Conservation (phyloP, 441 rosid species). For the Croton setiger region DNA sequence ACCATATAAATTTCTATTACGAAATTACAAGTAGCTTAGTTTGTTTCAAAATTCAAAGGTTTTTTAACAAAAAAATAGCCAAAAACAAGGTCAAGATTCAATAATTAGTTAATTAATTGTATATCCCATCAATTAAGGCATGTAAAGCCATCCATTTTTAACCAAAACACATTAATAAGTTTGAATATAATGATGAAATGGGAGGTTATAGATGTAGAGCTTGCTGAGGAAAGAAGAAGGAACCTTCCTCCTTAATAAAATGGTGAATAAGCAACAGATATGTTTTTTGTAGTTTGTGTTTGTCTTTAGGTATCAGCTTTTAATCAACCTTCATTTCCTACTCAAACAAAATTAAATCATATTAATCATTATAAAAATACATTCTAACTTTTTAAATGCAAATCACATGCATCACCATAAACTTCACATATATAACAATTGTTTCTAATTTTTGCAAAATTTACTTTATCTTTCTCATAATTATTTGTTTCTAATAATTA, state of each 20-base stretch:
- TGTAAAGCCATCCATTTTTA: too few relatives aligned
- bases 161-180: too few relatives aligned
- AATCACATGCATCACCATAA: conserved; percentile 25
- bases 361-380: too few relatives aligned
- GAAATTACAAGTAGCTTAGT: too few relatives aligned
- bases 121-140: too few relatives aligned
- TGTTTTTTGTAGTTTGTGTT: conserved; percentile 26
- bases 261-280: conserved; percentile 17
- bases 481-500: too few relatives aligned
- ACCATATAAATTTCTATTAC: too few relatives aligned
- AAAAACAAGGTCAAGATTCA: background rate
- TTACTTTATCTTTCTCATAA: too few relatives aligned
- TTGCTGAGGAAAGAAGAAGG: conserved; percentile 37
- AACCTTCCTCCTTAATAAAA: conserved; percentile 32
- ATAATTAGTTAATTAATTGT: background rate
- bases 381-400: conserved; percentile 5
- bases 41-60: background rate
- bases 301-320: conserved; percentile 19
- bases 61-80: too few relatives aligned
- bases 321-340: background rate
- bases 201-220: conserved; percentile 5
- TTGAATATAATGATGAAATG: conserved; percentile 1
- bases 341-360: background rate
- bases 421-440: conserved; percentile 17
- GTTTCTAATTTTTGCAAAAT: background rate